Evolutionary conservation across 106 monocot species (phyloP), one percentile per base, ranked within the genome.

Genomic region (Acorus calamus): DNA sequence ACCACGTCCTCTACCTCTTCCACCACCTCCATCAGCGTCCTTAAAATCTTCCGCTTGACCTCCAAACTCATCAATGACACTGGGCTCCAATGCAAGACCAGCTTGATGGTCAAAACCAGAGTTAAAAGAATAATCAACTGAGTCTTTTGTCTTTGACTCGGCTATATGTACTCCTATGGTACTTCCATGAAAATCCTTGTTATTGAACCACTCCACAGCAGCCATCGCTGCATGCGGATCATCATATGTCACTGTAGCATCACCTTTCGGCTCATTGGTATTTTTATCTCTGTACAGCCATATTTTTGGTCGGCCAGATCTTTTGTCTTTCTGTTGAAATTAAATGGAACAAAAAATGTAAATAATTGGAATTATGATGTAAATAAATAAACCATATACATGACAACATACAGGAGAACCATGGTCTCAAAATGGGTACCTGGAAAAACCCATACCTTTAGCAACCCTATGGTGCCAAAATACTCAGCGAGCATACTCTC

Each of bases 381-480:
- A 56, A 12, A 49, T 59, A n/a, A 13, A 1, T 44, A 12, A 49
- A 51, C 14, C 10, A 45, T 45, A 11, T 12, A 42, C 3, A 53
- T 28, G 51, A 6, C 56, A 57, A 53, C 50, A 5, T 53, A 8
- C 55, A 57, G 7, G 14, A 53, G 46, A 74, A 53, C 8, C 61
- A 48, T 76, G 60, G 70, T 66, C 72, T 59, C 56, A 67, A 3
- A 81, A 81, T 74, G 12, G 65, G 80, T 93, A 89, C 83, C 80
- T 86, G 79, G 60, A 66, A 45, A 71, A 42, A 73, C 67, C 52
- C 84, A 66, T 90, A 94, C 94, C 94, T 94, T 94, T 80, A 94
- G 81, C 84, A 94, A 84, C 78, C 94, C 94, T 68, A 94, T 94
- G 63, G 94, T 96, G 76, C 94, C 86, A 90, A 96, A 96, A 87